Percentiles rank a stretch among this genome's conserved stretches.
phyloP scores from a whole-genome alignment of 805 yeast species.

The Lipomyces kockii region DNA sequence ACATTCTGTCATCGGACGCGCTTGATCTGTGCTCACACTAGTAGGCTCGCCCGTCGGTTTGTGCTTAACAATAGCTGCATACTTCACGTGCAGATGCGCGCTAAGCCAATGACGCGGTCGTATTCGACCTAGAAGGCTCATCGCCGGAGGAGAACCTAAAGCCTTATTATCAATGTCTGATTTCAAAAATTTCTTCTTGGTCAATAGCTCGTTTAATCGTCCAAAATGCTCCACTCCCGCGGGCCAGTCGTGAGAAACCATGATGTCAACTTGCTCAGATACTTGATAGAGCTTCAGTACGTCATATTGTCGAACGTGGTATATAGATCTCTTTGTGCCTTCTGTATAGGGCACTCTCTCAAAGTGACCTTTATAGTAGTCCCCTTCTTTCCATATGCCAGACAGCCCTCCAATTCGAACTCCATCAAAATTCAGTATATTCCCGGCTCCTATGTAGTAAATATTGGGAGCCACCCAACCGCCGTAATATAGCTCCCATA shows the following conservation, averaged over 20 bases:
- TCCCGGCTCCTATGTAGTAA: constrained; percentile 79
- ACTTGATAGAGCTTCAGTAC: constrained; percentile 58
- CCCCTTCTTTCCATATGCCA: constrained; percentile 72
- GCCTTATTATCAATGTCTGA: constrained; percentile 61
- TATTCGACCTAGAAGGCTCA: constrained; percentile 56
- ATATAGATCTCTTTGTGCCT: constrained; percentile 59
- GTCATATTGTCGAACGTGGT: constrained; percentile 72
- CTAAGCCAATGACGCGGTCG: constrained; percentile 81
- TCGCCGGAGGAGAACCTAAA: constrained; percentile 75
- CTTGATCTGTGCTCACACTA: not conserved
- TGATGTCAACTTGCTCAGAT: constrained; percentile 55
- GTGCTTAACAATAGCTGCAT: constrained; percentile 60
- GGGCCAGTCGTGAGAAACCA: constrained; percentile 95
- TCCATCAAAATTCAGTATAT: constrained; percentile 75
- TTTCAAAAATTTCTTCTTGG: constrained; percentile 67
- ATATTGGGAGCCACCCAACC: constrained; percentile 94
- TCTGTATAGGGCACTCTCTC: constrained; percentile 57
- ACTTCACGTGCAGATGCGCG: constrained; percentile 84
- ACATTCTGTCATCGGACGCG: not conserved
- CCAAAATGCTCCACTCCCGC: constrained; percentile 73
- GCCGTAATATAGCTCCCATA: constrained; percentile 75
- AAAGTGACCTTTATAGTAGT: constrained; percentile 51
- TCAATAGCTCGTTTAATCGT: constrained; percentile 54
- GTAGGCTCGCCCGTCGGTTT: constrained; percentile 6
- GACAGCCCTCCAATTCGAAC: constrained; percentile 78